These are phyloP conservation scores for Didymella arachidicola DNA, from an alignment of 2,329 filamentous ascomycete species.

Conservation along the genomic window DNA sequence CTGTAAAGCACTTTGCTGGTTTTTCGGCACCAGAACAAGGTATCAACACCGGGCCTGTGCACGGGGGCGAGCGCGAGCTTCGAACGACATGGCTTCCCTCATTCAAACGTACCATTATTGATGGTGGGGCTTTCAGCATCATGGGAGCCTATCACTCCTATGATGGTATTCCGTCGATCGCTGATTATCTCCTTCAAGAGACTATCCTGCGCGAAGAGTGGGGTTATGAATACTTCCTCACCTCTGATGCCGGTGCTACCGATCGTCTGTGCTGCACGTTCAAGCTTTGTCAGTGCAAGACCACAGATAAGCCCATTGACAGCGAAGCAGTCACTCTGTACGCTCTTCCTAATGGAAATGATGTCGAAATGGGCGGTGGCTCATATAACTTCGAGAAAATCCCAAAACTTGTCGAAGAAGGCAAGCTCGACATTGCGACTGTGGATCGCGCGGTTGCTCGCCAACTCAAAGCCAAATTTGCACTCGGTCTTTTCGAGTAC, in stretches of 20 bases:
- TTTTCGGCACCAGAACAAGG: slow-evolving; percentile 75
- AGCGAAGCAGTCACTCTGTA: slow-evolving; percentile 69
- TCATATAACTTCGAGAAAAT: slow-evolving; percentile 73
- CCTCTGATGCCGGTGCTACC: slow-evolving; percentile 73
- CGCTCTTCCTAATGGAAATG: slow-evolving; percentile 72
- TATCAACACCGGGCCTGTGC: slow-evolving; percentile 70
- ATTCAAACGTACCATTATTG: slow-evolving; percentile 75
- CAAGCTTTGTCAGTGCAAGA: slow-evolving; percentile 64
- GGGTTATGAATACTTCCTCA: slow-evolving; percentile 75
- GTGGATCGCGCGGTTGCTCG: slow-evolving; percentile 73
- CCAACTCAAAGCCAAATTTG: slow-evolving; percentile 72
- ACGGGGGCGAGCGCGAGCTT: slow-evolving; percentile 63
- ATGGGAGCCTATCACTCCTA: slow-evolving; percentile 81
- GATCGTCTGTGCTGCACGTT: slow-evolving; percentile 72
- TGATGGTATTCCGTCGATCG: slow-evolving; percentile 73
- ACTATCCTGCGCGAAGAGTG: slow-evolving; percentile 73
- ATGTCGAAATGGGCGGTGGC: slow-evolving; percentile 80
- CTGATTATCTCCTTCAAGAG: slow-evolving; percentile 70
- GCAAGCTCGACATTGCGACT: slow-evolving; percentile 64
- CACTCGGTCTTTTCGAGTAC: slow-evolving; percentile 74
- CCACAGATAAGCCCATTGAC: slow-evolving; percentile 62
- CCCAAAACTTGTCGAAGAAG: slow-evolving; percentile 67
- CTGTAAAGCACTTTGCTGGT: slow-evolving; percentile 78
- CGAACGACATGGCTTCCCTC: slow-evolving; percentile 63
- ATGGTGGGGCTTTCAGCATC: slow-evolving; percentile 70